phyloP scores from a whole-genome alignment of 2,329 filamentous ascomycete genomes.

The Teratosphaeria gauchensis region DNA sequence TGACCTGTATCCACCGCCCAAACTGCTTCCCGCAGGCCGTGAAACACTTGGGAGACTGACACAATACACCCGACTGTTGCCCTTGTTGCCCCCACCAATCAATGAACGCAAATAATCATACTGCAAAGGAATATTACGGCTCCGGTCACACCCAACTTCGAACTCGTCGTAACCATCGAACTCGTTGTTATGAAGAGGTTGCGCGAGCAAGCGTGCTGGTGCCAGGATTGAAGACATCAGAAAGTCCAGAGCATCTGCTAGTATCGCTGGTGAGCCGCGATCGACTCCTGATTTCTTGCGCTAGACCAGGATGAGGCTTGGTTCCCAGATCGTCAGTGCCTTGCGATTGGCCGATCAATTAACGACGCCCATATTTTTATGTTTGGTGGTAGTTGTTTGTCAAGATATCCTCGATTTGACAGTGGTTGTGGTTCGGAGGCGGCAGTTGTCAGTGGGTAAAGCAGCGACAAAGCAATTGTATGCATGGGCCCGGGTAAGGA shows the following conservation, averaged over 20 bases:
- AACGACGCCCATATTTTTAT: neutral
- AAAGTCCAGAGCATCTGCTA: neutral
- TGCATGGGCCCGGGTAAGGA: neutral
- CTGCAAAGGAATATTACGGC: slow-evolving; percentile 1
- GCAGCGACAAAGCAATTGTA: neutral
- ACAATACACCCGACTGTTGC: slow-evolving; percentile 6
- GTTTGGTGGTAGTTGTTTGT: neutral
- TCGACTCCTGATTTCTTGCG: neutral
- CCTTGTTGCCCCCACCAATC: slow-evolving; percentile 2
- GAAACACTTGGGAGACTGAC: slow-evolving; percentile 9
- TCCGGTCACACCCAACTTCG: neutral
- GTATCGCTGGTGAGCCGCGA: neutral
- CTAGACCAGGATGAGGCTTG: neutral
- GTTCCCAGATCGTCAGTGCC: neutral
- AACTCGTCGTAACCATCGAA: neutral
- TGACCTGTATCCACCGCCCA: slow-evolving; percentile 3
- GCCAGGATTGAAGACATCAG: neutral
- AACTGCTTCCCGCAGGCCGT: neutral
- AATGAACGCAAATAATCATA: slow-evolving; percentile 16
- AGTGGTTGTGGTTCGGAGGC: neutral
- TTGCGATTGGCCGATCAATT: neutral
- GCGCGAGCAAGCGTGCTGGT: neutral
- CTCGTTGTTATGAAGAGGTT: neutral
- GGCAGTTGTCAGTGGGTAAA: neutral
- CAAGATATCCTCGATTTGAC: neutral